Base-by-base conservation (phyloP, 352 stramenopile species). In the Phytopythium helicoides region DNA sequence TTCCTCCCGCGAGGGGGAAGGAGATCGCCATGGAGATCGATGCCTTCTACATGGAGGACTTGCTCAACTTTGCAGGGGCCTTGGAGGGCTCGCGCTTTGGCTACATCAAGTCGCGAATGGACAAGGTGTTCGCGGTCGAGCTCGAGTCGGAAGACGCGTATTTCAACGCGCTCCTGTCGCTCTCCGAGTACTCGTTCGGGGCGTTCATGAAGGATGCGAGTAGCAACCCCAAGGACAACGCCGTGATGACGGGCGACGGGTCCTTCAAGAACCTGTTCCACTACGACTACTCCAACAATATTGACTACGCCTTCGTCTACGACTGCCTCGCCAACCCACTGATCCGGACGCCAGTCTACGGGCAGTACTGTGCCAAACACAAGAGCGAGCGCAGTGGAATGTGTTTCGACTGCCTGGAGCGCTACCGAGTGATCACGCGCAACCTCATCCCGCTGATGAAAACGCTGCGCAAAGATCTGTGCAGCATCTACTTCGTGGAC, bases 401-500 rank as follows among this genome's bases (percentile, higher is more conserved):
- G 46, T 52, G 46, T 22, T 39, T 52, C 33, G 46, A 52, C 46
- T 52, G 46, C 28, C 46, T 52, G n/a, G 46, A 52, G 33, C 28
- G 46, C 19, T 33, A 33, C 28, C 28, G 28, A 33, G 28, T 33
- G 28, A 9, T 33, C 28, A 33, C 28, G 28, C 54, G 54, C 39
- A 62, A 62, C 19, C 48, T 62, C 37, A 62, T 62, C 33, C 47
- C 47, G 14, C 31, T 62, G 38, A 56, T 62, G 26, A 55, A 56
- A 40, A 62, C 38, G 6, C 21, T 56, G 12, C 54, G 54, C 47
- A 62, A 62, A 38, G 54, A 62, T 44, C 33, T 62, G 33, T 62
- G 54, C 47, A 62, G 54, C 40, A 62, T 62, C 54, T 56, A 62
- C 47, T 62, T 62, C 33, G 19, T 41, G n/a, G 54, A 62, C 28